Conservation (phyloP, 2,329 filamentous ascomycete species). For the Clonostachys solani region DNA sequence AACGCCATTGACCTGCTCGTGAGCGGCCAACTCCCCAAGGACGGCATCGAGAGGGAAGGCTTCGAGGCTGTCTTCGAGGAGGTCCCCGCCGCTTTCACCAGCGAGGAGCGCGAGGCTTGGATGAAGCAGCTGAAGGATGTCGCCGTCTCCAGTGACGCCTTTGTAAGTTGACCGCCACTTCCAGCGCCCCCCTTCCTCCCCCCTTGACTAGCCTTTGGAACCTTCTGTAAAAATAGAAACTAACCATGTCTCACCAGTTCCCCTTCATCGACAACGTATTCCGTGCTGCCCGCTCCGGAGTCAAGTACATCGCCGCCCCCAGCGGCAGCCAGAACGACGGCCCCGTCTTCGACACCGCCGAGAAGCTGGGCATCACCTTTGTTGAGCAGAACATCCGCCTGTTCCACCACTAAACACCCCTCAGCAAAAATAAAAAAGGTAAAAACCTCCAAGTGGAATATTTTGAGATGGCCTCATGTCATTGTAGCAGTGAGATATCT, state of each 20-base stretch:
- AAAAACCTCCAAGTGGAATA: too few species aligned
- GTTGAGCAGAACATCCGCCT: conserved; percentile 91
- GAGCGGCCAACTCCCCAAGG: conserved; percentile 81
- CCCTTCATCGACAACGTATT: conserved; percentile 98
- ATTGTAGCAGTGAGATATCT: too few species aligned
- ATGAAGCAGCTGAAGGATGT: conserved; percentile 76
- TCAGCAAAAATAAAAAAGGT: too few species aligned
- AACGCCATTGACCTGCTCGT: conserved; percentile 96
- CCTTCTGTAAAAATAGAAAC: conserved; percentile 4
- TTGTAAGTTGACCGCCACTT: conserved; percentile 56
- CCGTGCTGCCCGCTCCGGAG: conserved; percentile 81
- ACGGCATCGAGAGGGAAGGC: conserved; percentile 76
- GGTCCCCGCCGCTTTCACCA: conserved; percentile 77
- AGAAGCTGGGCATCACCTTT: conserved; percentile 89
- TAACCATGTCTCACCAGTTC: conserved; percentile 55
- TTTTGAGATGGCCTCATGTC: too few species aligned
- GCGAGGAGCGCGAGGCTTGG: conserved; percentile 84
- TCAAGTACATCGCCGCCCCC: conserved; percentile 93
- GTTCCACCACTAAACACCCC: conserved; percentile 76
- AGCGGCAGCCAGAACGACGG: conserved; percentile 84
- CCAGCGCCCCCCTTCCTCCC: neutral
- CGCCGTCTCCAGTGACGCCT: conserved; percentile 88
- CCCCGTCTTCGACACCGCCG: conserved; percentile 80
- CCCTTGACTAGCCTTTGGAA: conserved; percentile 1
- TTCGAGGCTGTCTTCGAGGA: conserved; percentile 91